Percentiles rank a stretch among this genome's conserved stretches.
These are phyloP conservation scores for Marasmius fiardii DNA, from an alignment of 1,284 basidiomycete species.

Conservation along the genomic window DNA sequence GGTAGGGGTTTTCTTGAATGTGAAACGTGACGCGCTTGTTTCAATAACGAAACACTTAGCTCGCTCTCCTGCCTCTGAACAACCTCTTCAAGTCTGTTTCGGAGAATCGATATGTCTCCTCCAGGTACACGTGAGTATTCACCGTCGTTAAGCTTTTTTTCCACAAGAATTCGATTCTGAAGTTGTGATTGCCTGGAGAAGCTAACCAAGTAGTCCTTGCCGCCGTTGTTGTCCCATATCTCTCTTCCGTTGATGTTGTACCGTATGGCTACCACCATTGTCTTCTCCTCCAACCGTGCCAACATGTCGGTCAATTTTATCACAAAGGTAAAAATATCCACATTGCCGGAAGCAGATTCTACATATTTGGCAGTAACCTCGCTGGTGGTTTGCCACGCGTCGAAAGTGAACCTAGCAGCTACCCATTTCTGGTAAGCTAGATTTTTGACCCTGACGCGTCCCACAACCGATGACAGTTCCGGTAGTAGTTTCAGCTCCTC, in stretches of 20 bases:
- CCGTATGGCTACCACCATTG: slow-evolving; percentile 77
- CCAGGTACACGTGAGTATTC: slow-evolving; percentile 16
- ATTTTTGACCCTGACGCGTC: slow-evolving; percentile 81
- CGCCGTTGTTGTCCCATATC: slow-evolving; percentile 92
- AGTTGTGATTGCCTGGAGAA: slow-evolving; percentile 36
- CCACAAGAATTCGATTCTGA: too few relatives aligned
- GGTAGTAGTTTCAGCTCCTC: slow-evolving; percentile 57
- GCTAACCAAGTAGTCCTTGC: slow-evolving; percentile 74
- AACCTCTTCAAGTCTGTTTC: slow-evolving; percentile 55
- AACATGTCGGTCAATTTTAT: slow-evolving; percentile 65
- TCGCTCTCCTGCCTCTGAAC: slow-evolving; percentile 35
- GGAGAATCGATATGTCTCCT: slow-evolving; percentile 43
- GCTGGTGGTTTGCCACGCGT: slow-evolving; percentile 94
- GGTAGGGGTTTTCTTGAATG: slow-evolving; percentile 16
- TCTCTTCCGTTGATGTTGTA: slow-evolving; percentile 73
- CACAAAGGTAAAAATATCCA: slow-evolving; percentile 70
- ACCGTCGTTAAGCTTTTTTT: slow-evolving; percentile 20
- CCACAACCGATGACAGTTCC: slow-evolving; percentile 59
- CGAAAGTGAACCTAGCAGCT: slow-evolving; percentile 89
- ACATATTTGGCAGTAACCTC: slow-evolving; percentile 84
- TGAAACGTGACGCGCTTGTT: slow-evolving; percentile 11
- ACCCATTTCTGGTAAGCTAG: slow-evolving; percentile 87
- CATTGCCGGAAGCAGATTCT: slow-evolving; percentile 57
- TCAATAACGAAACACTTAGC: slow-evolving; percentile 20
- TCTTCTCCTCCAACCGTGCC: slow-evolving; percentile 81